Evolutionary conservation across 1,284 basidiomycete genomes (phyloP).

Genomic region (Microbotryum scabiosae): DNA sequence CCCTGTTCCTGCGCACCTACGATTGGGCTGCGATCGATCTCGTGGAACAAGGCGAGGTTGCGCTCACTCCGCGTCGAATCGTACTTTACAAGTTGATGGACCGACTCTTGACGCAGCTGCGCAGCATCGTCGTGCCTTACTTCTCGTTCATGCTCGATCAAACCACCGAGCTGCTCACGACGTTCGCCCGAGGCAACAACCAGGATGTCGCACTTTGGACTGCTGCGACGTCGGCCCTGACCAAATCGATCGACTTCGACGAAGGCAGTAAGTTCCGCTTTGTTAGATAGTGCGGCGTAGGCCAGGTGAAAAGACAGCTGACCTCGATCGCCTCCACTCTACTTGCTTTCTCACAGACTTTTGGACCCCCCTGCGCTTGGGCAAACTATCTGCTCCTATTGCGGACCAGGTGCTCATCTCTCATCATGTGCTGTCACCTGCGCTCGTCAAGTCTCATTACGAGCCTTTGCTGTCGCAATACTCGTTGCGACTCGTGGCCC

Average conservation of each 20-base stretch:
- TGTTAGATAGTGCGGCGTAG: neutral
- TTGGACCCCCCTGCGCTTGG: conserved; percentile 76
- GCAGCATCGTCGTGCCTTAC: conserved; percentile 85
- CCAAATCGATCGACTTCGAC: conserved; percentile 65
- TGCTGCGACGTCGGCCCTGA: conserved; percentile 55
- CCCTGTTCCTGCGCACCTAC: conserved; percentile 80
- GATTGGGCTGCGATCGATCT: conserved; percentile 82
- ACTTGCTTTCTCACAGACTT: conserved; percentile 50
- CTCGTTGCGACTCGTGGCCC: conserved; percentile 43
- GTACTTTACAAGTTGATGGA: conserved; percentile 66
- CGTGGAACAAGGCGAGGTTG: conserved; percentile 41
- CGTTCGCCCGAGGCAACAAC: conserved; percentile 41
- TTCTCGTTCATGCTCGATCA: conserved; percentile 67
- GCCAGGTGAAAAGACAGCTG: neutral
- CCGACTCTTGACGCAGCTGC: conserved; percentile 66
- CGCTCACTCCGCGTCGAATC: conserved; percentile 47
- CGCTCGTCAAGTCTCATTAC: conserved; percentile 12
- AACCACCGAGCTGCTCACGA: conserved; percentile 56
- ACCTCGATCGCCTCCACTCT: conserved; percentile 4
- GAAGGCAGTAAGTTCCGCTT: conserved; percentile 57
- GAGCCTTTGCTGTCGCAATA: conserved; percentile 37
- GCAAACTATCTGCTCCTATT: conserved; percentile 53
- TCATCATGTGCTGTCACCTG: conserved; percentile 40
- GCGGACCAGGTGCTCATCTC: conserved; percentile 53
- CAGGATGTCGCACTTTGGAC: conserved; percentile 52